Conservation (phyloP, 768 basidiomycete species). For the Punctularia strigosozonata region DNA sequence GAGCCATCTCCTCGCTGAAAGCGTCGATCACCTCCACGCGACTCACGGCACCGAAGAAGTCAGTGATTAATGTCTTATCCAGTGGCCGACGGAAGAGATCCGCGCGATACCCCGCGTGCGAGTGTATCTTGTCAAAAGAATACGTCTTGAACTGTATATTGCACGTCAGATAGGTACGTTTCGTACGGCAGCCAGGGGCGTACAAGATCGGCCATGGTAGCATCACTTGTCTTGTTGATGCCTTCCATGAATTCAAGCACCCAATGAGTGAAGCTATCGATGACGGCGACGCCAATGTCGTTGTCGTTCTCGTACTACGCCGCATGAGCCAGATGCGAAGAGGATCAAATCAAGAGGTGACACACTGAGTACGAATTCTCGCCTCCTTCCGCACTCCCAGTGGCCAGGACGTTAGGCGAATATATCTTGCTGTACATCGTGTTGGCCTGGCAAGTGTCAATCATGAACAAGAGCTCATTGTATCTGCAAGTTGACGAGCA, state of each 20-base stretch:
- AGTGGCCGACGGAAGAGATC: conserved; percentile 67
- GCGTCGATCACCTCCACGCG: conserved; percentile 55
- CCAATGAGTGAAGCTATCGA: conserved; percentile 90
- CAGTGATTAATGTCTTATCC: conserved; percentile 46
- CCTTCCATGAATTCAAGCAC: conserved; percentile 85
- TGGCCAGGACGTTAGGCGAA: conserved; percentile 86
- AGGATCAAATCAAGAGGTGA: conserved; percentile 1
- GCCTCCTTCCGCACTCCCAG: conserved; percentile 71
- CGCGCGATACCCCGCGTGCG: conserved; percentile 81
- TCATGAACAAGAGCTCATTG: conserved; percentile 96
- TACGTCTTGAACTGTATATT: conserved; percentile 66
- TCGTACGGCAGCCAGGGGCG: conserved; percentile 15
- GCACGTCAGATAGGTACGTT: not conserved
- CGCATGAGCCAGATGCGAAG: not conserved
- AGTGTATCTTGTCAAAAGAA: conserved; percentile 62
- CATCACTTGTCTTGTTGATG: conserved; percentile 81
- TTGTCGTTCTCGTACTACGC: conserved; percentile 81
- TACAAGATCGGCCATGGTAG: conserved; percentile 75
- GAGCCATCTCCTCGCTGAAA: not conserved
- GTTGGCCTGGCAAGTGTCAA: conserved; percentile 97
- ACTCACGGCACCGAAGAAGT: conserved; percentile 72
- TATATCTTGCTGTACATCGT: conserved; percentile 91
- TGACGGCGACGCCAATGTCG: conserved; percentile 92
- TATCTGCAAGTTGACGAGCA: conserved; percentile 35
- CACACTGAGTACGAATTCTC: conserved; percentile 92